These are phyloP conservation scores for Nissolia schottii DNA, from an alignment of 306 rosid species.

Conservation along the genomic window DNA sequence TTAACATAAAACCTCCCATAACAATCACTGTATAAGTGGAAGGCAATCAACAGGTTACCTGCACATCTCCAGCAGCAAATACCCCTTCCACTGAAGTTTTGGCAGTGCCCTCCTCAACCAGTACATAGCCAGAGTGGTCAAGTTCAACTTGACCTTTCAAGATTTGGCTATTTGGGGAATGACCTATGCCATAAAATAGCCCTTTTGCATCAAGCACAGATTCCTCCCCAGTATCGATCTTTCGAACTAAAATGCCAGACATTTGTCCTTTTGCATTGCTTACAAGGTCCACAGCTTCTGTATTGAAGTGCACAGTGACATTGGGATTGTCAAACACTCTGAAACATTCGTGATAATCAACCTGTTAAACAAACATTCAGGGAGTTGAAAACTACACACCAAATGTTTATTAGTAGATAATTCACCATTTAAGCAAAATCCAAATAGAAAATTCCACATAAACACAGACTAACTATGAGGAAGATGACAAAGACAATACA, in stretches of 20 bases:
- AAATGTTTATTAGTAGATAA: constrained; percentile 53
- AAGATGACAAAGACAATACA: not conserved
- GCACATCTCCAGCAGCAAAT: constrained; percentile 95
- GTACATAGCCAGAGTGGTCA: constrained; percentile 64
- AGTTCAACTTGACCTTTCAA: constrained; percentile 85
- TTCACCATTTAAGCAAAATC: constrained; percentile 32
- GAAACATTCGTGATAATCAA: constrained; percentile 98
- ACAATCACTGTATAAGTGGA: not conserved
- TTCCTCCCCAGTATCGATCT: constrained; percentile 61
- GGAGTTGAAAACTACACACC: constrained; percentile 85
- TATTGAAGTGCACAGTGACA: constrained; percentile 83
- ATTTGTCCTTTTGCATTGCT: constrained; percentile 89
- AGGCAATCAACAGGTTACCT: constrained; percentile 48
- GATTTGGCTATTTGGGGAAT: constrained; percentile 78
- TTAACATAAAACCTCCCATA: not conserved
- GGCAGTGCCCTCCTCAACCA: constrained; percentile 71
- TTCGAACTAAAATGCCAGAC: constrained; percentile 80
- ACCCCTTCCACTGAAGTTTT: constrained; percentile 85
- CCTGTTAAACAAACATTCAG: constrained; percentile 99
- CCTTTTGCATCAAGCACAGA: constrained; percentile 86
- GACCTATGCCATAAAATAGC: constrained; percentile 92
- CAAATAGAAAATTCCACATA: not conserved
- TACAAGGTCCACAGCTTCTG: constrained; percentile 81
- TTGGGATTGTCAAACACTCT: constrained; percentile 95
- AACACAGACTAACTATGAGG: constrained; percentile 1